Evolutionary conservation across 495 filamentous ascomycete genomes (phyloP), one percentile per base, ranked within the genome.

Genomic region (Pseudevernia furfuracea): DNA sequence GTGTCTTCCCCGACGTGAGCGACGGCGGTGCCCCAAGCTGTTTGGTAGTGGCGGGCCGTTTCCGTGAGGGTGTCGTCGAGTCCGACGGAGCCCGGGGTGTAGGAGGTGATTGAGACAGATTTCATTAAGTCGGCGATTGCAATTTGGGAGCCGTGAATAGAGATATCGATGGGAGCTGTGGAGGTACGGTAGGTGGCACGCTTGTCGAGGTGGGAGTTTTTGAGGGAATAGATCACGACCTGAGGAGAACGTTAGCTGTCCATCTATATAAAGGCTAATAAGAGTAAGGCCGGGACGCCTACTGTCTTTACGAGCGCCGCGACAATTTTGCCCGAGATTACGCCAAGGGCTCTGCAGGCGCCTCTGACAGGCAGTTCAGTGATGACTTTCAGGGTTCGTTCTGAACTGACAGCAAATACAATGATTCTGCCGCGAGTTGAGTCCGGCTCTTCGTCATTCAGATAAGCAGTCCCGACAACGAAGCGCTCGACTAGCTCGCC

Each of bases 111-210:
- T 21, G 88, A 88, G 44, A 94, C 77, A 39, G 89, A 93, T 78
- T 97, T 96, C 91, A 96, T 97, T 46, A 99, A 77, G 69, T 99
- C 94, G 1, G 87, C 89, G 7, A 99, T 85, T 1, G 89, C 89
- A 66, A 97, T 93, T 36, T 83, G 79, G 41, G 38, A 64, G 52
- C 61, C 66, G 36, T 66, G 60, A 14, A 96, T 81, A 17, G 85
- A 81, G n/a, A 99, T 66, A 70, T 95, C 90, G 34, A 95, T 84
- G 3, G 94, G 95, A 37, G 89, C 89, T 0, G 90, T 96, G 25
- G 91, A 85, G 17, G 90, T 88, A 23, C 91, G 83, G 72, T 90
- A 97, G 15, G 82, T 84, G 49, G 87, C 87, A 12, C 87, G 66
- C 70, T 86, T 90, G 39, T 79, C 80, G 38, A 97, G 77, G 38